Evolutionary conservation across 23 red algal genomes (phyloP).

Genomic region (Agarophyton chilense): DNA sequence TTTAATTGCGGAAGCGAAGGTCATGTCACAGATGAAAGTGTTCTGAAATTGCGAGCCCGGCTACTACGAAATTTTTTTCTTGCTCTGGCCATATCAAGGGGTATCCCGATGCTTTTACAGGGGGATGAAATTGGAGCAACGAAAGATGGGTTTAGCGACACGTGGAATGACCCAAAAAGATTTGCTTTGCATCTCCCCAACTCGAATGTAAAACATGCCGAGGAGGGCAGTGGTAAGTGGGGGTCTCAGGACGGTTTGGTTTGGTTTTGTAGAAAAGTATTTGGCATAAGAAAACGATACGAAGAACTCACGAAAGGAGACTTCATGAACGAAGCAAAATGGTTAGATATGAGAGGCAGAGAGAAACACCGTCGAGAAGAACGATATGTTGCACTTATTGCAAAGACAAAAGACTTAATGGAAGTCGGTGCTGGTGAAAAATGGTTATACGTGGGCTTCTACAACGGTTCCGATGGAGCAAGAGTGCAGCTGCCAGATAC

Average conservation of each 20-base stretch:
- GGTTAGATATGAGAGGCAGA: constrained; percentile 31
- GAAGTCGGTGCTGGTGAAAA: neutral
- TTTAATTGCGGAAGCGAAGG: constrained; percentile 82
- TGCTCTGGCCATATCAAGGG: constrained; percentile 63
- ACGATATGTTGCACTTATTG: constrained; percentile 8
- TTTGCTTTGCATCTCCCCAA: constrained; percentile 20
- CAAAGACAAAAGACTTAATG: neutral
- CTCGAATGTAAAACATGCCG: neutral
- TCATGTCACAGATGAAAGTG: neutral
- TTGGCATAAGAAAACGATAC: neutral
- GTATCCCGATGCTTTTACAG: constrained; percentile 76
- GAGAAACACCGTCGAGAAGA: neutral
- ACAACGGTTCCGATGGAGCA: neutral
- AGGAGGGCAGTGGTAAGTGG: neutral
- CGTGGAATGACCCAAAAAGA: constrained; percentile 45
- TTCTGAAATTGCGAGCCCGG: constrained; percentile 3
- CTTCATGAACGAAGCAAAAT: constrained; percentile 17
- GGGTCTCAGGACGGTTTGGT: neutral
- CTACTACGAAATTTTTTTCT: constrained; percentile 74
- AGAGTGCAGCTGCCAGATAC: neutral
- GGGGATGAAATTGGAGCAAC: constrained; percentile 74
- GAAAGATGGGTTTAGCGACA: constrained; percentile 79
- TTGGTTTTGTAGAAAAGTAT: neutral
- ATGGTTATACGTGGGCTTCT: constrained; percentile 6
- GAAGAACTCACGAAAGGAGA: neutral